Evolutionary conservation across 164 flowering plant genomes (phyloP).

Genomic region (Protea cynaroides): DNA sequence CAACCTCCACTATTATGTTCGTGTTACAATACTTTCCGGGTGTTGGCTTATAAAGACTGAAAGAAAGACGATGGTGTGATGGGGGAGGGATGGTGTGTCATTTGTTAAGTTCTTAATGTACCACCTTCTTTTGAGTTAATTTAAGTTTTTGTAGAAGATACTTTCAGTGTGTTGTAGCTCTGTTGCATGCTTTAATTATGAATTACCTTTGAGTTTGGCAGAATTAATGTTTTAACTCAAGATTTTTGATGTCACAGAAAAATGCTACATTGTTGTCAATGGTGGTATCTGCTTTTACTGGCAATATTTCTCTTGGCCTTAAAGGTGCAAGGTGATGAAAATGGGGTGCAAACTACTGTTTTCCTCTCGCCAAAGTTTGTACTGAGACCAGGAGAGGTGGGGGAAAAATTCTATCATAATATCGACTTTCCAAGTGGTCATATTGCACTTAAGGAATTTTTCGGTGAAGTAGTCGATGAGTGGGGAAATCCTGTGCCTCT

Average conservation of each 20-base stretch:
- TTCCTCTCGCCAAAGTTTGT: slow-evolving; percentile 60
- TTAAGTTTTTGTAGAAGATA: background rate
- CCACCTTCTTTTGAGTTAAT: background rate
- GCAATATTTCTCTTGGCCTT: slow-evolving; percentile 18
- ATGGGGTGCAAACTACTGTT: slow-evolving; percentile 38
- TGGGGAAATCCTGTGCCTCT: slow-evolving; percentile 73
- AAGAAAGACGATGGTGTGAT: too few species aligned
- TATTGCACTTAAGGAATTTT: slow-evolving; percentile 69
- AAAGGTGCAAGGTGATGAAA: slow-evolving; percentile 15
- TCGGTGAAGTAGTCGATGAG: slow-evolving; percentile 84
- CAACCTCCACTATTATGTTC: too few species aligned
- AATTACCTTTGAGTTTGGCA: background rate
- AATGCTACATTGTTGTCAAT: background rate
- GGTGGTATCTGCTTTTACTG: slow-evolving; percentile 5
- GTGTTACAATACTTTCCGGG: too few species aligned
- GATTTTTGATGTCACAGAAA: background rate
- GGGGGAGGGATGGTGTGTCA: background rate
- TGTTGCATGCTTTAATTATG: background rate
- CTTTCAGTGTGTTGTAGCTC: background rate
- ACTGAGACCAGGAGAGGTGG: slow-evolving; percentile 65
- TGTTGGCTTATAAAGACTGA: too few species aligned
- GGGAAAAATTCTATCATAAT: slow-evolving; percentile 38
- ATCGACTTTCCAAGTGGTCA: slow-evolving; percentile 85
- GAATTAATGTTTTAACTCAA: background rate
- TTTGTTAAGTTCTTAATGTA: background rate